Base-by-base conservation (phyloP, 495 filamentous ascomycete species). In the Hypoxylon fuscum region DNA sequence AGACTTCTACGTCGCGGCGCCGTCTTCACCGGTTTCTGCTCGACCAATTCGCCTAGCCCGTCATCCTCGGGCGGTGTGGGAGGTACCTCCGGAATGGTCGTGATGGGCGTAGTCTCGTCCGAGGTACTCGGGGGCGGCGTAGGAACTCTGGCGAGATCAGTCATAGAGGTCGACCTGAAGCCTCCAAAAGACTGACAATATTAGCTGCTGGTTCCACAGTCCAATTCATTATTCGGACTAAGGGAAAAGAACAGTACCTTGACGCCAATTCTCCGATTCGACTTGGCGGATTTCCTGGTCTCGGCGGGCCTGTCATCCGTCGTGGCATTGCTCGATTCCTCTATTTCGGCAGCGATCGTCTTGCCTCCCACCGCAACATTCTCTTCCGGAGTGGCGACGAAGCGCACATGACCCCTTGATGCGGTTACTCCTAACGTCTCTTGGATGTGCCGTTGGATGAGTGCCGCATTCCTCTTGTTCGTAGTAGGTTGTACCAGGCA, bases 381-480 rank as follows among this genome's bases (percentile, higher is more conserved):
- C 35, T 90, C 88, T 56, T 94, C 90, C 0, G 78, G 64, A 2
- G 88, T 81, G 4, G 87, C 76, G n/a, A 84, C 69, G 67, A 91
- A 96, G 34, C 88, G 82, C 31, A 96, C 70, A 14, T 91, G 75
- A 0, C 93, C 92, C 23, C 90, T 80, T 0, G 81, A 74, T 0
- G 86, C 68, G 0, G 71, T 31, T 10, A 96, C 90, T 1, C 85
- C 83, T 6, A 96, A 75, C 3, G 85, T 75, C 6, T 89, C 86
- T 12, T 86, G 77, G 62, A 97, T 77, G 66, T 86, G 88, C 2
- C 76, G 76, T 62, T 92, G 87, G 11, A 95, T 83, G 34, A 96
- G 73, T n/a, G 77, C 80, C 2, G 91, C 87, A 74, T 92, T 93
- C 34, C 92, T 87, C 44, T 90, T 90, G 74, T 97, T 97, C 32